Evolutionary conservation across 2,329 filamentous ascomycete species (phyloP), one percentile per base, ranked within the genome.

Genomic region (Cladosporium sp.): DNA sequence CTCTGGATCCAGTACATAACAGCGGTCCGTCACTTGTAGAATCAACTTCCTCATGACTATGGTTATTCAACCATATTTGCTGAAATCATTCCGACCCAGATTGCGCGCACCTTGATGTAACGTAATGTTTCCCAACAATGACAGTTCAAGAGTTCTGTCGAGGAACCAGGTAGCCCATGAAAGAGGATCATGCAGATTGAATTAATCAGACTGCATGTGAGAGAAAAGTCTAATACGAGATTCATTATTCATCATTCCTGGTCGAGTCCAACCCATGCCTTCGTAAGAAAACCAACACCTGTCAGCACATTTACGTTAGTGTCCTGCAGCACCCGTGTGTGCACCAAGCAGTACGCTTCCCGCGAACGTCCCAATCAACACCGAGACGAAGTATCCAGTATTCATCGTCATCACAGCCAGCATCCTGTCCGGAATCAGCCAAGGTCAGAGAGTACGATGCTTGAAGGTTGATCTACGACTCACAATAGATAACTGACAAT

Each of bases 381-480:
- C 84, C 0, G 90, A 91, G 64, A 91, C 77, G 76, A 93, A 93
- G 75, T 94, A 94, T 12, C 91, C 91, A 12, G 93, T 84, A 71
- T 94, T 94, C 83, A 91, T 88, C 2, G 91, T 92, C 91, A 94
- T 96, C 73, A 95, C 90, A 12, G 90, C 91, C 79, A 96, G 80
- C 92, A 96, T 96, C 60, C 92, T 96, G 71, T 16, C 18, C 3
- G 10, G 49, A 63, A 31, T 53, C 18, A 29, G 26, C 50, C n/a
- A 46, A 46, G n/a, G 40, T 46, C 40, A 46, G 18, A n/a, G 16
- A 46, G n/a, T 10, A 18, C 35, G 16, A 40, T 5, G 21, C 5
- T 14, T 2, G 35, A 16, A 5, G 33, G 10, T 44, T 5, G 40
- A 46, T 46, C 21, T 5, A 46, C 37, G 46, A 87, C 91, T 84